phyloP scores from a whole-genome alignment of 2,329 filamentous ascomycete species.

The Colletotrichum paranaense region DNA sequence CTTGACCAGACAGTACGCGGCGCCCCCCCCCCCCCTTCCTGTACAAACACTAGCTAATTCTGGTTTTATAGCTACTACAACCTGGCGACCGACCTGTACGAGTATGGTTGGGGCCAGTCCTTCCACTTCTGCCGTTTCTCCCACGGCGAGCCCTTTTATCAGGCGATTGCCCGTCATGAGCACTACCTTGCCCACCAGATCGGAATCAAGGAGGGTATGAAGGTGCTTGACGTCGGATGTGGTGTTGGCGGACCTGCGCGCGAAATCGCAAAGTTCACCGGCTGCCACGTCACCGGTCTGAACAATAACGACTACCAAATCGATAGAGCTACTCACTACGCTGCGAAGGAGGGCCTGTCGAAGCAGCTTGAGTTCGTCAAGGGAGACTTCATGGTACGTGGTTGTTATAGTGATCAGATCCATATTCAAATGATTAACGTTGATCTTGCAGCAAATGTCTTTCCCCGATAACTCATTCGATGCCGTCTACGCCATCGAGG shows the following conservation, averaged over 20 bases:
- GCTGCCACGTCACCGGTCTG: constrained; percentile 84
- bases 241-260: constrained; percentile 94
- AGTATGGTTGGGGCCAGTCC: constrained; percentile 91
- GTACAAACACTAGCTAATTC: not conserved
- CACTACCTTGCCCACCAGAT: constrained; percentile 93
- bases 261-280: constrained; percentile 93
- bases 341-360: constrained; percentile 79
- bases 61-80: constrained; percentile 80
- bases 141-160: constrained; percentile 83
- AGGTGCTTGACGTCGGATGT: constrained; percentile 93
- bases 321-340: constrained; percentile 84
- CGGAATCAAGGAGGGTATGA: constrained; percentile 82
- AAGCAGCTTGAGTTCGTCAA: constrained; percentile 85
- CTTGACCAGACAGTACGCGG: constrained; percentile 81
- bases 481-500: constrained; percentile 94
- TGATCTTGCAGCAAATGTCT: constrained; percentile 77
- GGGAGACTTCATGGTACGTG: constrained; percentile 88
- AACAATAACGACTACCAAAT: constrained; percentile 99
- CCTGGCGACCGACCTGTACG: constrained; percentile 89
- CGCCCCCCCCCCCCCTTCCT: not conserved
- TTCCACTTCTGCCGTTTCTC: constrained; percentile 98
- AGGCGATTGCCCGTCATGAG: constrained; percentile 92
- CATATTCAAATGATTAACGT: not conserved
- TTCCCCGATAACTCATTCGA: constrained; percentile 92
- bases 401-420: not conserved